These are phyloP conservation scores for Apostasia shenzhenica DNA, from an alignment of 106 monocot genomes.

Conservation along the genomic window DNA sequence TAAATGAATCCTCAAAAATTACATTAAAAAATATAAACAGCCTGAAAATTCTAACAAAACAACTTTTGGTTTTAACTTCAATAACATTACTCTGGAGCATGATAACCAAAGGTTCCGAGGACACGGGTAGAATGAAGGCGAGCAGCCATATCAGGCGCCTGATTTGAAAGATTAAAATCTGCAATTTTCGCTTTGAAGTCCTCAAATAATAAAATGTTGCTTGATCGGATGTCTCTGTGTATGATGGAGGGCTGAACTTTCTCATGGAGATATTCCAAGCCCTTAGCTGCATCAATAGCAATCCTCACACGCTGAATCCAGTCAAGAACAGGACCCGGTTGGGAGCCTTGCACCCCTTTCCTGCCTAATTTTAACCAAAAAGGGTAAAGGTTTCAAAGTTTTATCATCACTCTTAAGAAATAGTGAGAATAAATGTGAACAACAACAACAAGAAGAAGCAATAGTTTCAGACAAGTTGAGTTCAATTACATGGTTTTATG, in stretches of 20 bases:
- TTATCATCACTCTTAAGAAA: no score
- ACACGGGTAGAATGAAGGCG: slow-evolving; percentile 96
- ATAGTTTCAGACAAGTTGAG: no score
- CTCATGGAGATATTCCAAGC: slow-evolving; percentile 92
- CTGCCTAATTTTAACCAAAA: slow-evolving; percentile 32
- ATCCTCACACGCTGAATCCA: slow-evolving; percentile 91
- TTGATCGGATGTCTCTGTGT: slow-evolving; percentile 87
- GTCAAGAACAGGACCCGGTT: slow-evolving; percentile 86
- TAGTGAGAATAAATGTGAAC: no score
- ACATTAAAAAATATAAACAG: no score
- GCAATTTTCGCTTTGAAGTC: slow-evolving; percentile 91
- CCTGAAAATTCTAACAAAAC: no score
- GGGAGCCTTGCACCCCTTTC: slow-evolving; percentile 93
- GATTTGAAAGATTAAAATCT: slow-evolving; percentile 93
- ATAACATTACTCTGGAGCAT: slow-evolving; percentile 79
- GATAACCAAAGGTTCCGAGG: slow-evolving; percentile 91
- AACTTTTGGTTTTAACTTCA: not conserved
- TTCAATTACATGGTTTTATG: no score
- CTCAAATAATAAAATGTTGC: slow-evolving; percentile 91
- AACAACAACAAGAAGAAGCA: no score
- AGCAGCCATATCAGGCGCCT: slow-evolving; percentile 94
- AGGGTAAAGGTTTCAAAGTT: no score
- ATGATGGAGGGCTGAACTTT: slow-evolving; percentile 82
- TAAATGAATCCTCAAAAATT: no score
- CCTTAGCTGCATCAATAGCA: slow-evolving; percentile 91